Percentiles rank a stretch among this genome's conserved stretches.
phyloP scores from a whole-genome alignment of 108 stramenopile genomes.

The Schizochytrium sp. region DNA sequence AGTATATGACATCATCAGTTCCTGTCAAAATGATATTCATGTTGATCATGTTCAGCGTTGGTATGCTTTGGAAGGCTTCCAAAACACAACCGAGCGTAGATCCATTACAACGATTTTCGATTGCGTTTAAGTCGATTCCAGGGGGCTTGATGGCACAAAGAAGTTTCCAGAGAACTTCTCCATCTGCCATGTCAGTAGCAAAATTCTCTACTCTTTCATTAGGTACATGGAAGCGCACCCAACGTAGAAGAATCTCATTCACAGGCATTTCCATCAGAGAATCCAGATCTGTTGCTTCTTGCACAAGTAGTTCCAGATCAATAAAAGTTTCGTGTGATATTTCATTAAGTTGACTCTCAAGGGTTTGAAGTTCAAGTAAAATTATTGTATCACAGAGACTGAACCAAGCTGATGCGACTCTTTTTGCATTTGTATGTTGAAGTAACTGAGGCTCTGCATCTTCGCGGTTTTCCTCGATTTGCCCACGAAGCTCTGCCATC shows the following conservation, averaged over 20 bases:
- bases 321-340: not conserved
- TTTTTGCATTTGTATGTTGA: not conserved
- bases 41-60: not conserved
- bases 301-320: slow-evolving; percentile 30
- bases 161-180: slow-evolving; percentile 5
- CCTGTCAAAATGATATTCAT: not conserved
- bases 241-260: slow-evolving; percentile 38
- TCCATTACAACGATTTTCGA: not conserved
- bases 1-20: not conserved
- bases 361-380: not conserved
- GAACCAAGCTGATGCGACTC: slow-evolving; percentile 1
- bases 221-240: slow-evolving; percentile 40
- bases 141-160: not conserved
- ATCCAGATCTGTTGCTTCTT: slow-evolving; percentile 3
- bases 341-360: not conserved
- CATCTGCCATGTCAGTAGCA: not conserved
- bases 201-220: slow-evolving; percentile 28
- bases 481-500: slow-evolving; percentile 2
- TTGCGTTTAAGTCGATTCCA: not conserved
- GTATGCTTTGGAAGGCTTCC: not conserved
- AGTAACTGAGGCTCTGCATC: slow-evolving; percentile 10
- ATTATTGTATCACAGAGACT: slow-evolving; percentile 22
- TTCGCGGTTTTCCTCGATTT: not conserved
- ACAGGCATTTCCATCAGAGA: not conserved
- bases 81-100: not conserved